Conservation (phyloP, 805 yeast genomes). For the Alloascoidea africana region DNA sequence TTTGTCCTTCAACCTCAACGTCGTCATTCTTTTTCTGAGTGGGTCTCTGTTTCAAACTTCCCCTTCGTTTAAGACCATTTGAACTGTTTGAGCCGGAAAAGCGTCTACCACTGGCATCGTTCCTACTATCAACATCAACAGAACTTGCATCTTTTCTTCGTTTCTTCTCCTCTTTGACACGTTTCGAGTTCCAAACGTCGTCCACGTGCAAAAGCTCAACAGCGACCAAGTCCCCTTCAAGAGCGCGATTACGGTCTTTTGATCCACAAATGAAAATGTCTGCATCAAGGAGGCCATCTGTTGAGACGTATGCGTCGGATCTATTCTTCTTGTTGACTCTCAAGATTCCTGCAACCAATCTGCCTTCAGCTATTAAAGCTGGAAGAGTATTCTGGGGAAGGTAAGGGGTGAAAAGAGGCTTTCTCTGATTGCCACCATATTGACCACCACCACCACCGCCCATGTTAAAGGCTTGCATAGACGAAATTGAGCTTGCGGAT, state of each 20-base stretch:
- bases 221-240: constrained; percentile 78
- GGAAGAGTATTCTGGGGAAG: constrained; percentile 73
- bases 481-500: constrained; percentile 50
- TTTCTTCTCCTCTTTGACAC: constrained; percentile 77
- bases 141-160: constrained; percentile 29
- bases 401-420: constrained; percentile 68
- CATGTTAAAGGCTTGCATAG: constrained; percentile 12
- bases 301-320: constrained; percentile 77
- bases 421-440: constrained; percentile 6
- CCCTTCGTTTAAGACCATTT: constrained; percentile 53
- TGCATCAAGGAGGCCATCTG: constrained; percentile 75
- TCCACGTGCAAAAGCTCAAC: constrained; percentile 70
- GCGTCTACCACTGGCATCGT: constrained; percentile 18
- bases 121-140: constrained; percentile 6
- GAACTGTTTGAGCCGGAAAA: constrained; percentile 7
- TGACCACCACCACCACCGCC: constrained; percentile 8
- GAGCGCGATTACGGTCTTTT: constrained; percentile 75
- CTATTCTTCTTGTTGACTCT: constrained; percentile 77
- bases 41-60: constrained; percentile 74
- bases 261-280: constrained; percentile 83
- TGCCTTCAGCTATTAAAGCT: constrained; percentile 61
- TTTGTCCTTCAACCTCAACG: constrained; percentile 83
- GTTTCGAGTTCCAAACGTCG: constrained; percentile 76
- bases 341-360: constrained; percentile 63
- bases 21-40: constrained; percentile 82